phyloP scores from a whole-genome alignment of 805 yeast genomes.

The Grigorovia yakushimaensis region DNA sequence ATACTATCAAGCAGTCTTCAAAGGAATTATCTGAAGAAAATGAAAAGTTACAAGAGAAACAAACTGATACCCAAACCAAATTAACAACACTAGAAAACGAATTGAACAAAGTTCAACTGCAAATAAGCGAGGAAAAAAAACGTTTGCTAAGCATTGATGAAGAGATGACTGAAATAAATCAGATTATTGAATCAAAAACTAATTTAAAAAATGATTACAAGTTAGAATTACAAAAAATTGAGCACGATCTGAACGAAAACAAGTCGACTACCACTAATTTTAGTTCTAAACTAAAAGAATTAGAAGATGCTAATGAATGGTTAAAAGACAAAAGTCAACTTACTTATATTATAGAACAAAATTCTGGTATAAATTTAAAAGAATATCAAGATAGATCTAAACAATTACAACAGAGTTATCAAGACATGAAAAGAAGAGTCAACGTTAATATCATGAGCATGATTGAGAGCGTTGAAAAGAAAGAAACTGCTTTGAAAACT shows the following conservation, averaged over 20 bases:
- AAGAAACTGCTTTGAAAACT: slow-evolving; percentile 61
- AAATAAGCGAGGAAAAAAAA: slow-evolving; percentile 36
- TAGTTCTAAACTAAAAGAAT: slow-evolving; percentile 33
- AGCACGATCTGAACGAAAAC: slow-evolving; percentile 46
- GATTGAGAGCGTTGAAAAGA: slow-evolving; percentile 86
- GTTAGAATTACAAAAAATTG: slow-evolving; percentile 42
- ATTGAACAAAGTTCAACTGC: slow-evolving; percentile 20
- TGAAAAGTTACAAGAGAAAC: slow-evolving; percentile 19
- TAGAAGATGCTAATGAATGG: slow-evolving; percentile 61
- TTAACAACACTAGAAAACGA: slow-evolving; percentile 21
- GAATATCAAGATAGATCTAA: slow-evolving; percentile 51
- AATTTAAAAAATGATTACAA: slow-evolving; percentile 36
- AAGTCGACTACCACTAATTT: slow-evolving; percentile 31
- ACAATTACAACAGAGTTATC: slow-evolving; percentile 48
- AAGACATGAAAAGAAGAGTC: slow-evolving; percentile 69
- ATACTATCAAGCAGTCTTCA: slow-evolving; percentile 29
- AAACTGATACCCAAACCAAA: slow-evolving; percentile 14
- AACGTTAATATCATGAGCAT: slow-evolving; percentile 80
- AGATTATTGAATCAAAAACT: slow-evolving; percentile 35
- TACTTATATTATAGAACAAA: slow-evolving; percentile 46
- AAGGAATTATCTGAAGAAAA: slow-evolving; percentile 29
- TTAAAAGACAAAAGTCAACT: slow-evolving; percentile 54
- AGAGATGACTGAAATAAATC: slow-evolving; percentile 55
- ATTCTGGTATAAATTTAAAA: slow-evolving; percentile 52
- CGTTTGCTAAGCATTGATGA: slow-evolving; percentile 61